Evolutionary conservation across 345 rosid genomes (phyloP).

Genomic region (Syzygium oleosum): DNA sequence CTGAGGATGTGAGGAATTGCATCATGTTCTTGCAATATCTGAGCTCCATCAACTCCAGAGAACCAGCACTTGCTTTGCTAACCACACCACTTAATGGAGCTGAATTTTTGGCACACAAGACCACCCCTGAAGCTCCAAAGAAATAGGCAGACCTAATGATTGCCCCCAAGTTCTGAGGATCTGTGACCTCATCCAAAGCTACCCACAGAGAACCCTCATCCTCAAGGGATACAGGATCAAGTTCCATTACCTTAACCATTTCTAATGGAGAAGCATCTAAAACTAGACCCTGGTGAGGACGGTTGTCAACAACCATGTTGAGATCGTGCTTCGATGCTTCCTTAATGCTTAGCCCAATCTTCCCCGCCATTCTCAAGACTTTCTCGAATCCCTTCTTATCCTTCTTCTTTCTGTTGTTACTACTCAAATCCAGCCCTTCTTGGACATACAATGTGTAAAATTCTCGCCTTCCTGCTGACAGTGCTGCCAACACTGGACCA

Average conservation of each 20-base stretch:
- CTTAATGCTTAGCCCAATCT: constrained; percentile 46
- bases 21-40: constrained; percentile 97
- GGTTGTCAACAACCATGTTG: constrained; percentile 78
- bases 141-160: constrained; percentile 94
- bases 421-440: constrained; percentile 72
- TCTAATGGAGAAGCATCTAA: constrained; percentile 88
- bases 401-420: constrained; percentile 76
- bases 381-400: constrained; percentile 87
- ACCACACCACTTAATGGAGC: constrained; percentile 94
- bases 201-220: constrained; percentile 73
- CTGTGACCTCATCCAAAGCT: constrained; percentile 88
- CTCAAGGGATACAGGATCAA: constrained; percentile 43
- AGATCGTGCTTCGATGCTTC: constrained; percentile 82
- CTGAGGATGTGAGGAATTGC: constrained; percentile 78
- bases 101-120: constrained; percentile 86
- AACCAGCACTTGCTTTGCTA: constrained; percentile 97
- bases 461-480: constrained; percentile 67
- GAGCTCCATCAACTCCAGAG: constrained; percentile 89
- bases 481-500: constrained; percentile 93
- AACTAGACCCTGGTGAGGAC: constrained; percentile 93
- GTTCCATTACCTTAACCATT: constrained; percentile 65
- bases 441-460: constrained; percentile 76
- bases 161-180: constrained; percentile 93
- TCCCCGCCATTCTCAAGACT: constrained; percentile 59
- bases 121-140: constrained; percentile 88